Percentiles rank a stretch among this genome's conserved stretches.
Conservation (phyloP, 2,329 filamentous ascomycete species). For the Venturia aucupariae region DNA sequence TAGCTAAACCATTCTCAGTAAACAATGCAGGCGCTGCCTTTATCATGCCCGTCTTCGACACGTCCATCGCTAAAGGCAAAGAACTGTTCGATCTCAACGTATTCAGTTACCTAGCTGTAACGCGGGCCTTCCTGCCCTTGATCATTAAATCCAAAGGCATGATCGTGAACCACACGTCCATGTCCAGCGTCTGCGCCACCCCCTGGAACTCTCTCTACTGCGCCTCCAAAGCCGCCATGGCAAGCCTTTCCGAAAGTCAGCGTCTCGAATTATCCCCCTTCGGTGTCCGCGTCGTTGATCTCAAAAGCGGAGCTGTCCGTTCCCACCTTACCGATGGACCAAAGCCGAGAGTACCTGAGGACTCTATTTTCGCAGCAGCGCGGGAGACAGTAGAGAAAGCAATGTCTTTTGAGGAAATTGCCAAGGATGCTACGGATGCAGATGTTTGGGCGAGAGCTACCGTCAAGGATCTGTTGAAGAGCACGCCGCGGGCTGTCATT, state of each 20-base stretch:
- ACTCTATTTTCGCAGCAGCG: constrained; percentile 44
- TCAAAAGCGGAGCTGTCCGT: constrained; percentile 51
- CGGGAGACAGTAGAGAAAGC: constrained; percentile 37
- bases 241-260: constrained; percentile 48
- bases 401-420: constrained; percentile 43
- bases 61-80: constrained; percentile 39
- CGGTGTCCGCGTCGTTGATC: constrained; percentile 36
- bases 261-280: constrained; percentile 47
- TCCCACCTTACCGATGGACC: constrained; percentile 40
- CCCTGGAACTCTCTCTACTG: constrained; percentile 41
- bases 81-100: constrained; percentile 46
- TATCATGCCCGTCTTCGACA: constrained; percentile 48
- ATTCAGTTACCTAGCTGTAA: constrained; percentile 39
- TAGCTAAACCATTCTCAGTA: constrained; percentile 34
- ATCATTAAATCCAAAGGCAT: constrained; percentile 37
- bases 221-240: constrained; percentile 50
- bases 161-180: constrained; percentile 34
- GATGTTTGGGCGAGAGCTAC: constrained; percentile 47
- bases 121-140: constrained; percentile 47
- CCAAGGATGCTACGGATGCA: constrained; percentile 43
- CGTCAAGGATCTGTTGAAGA: constrained; percentile 42
- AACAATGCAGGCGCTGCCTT: constrained; percentile 51
- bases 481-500: constrained; percentile 34
- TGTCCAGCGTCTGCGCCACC: constrained; percentile 22
- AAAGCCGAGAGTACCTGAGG: constrained; percentile 37